A percentile compares a stretch with the other conserved stretches of the same genome.
Evolutionary conservation across 2,329 filamentous ascomycete species (phyloP).

Genomic region (Plectosphaerella sp.): DNA sequence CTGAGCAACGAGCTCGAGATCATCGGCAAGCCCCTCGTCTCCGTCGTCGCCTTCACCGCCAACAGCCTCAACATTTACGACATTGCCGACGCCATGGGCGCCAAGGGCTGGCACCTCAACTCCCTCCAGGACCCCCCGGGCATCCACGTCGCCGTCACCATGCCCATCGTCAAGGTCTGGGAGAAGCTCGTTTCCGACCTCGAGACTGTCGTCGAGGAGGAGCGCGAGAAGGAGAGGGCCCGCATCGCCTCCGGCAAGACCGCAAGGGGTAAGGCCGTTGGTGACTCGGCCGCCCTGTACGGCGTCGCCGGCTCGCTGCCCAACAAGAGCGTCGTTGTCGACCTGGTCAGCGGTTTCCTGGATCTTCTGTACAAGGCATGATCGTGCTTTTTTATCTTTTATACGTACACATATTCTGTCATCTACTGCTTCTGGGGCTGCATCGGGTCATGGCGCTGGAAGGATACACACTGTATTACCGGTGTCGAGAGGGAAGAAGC

Average conservation of each 20-base stretch:
- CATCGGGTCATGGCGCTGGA: slow-evolving; percentile 7
- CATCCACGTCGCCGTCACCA: slow-evolving; percentile 89
- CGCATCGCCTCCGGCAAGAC: slow-evolving; percentile 65
- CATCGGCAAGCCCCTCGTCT: slow-evolving; percentile 81
- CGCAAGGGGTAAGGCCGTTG: slow-evolving; percentile 61
- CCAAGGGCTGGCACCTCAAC: slow-evolving; percentile 91
- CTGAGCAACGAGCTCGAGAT: slow-evolving; percentile 72
- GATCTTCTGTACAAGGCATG: slow-evolving; percentile 89
- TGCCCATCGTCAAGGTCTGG: slow-evolving; percentile 77
- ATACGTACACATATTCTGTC: not conserved
- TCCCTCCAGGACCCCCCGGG: slow-evolving; percentile 87
- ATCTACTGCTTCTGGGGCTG: slow-evolving; percentile 6
- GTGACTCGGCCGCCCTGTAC: slow-evolving; percentile 84
- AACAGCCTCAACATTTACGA: slow-evolving; percentile 88
- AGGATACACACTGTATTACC: not conserved
- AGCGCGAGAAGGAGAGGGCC: slow-evolving; percentile 77
- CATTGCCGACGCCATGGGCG: slow-evolving; percentile 81
- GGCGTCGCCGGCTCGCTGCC: slow-evolving; percentile 92
- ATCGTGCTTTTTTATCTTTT: slow-evolving; percentile 8
- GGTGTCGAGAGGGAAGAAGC: too few species aligned
- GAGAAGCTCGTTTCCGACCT: slow-evolving; percentile 75
- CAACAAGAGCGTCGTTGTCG: slow-evolving; percentile 91
- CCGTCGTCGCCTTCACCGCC: slow-evolving; percentile 84
- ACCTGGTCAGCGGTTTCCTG: slow-evolving; percentile 84
- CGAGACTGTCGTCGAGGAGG: slow-evolving; percentile 61